A percentile compares a stretch with the other conserved stretches of the same genome.
Evolutionary conservation across 139 green algal species (phyloP).

Genomic region (Picochlorum sp.): DNA sequence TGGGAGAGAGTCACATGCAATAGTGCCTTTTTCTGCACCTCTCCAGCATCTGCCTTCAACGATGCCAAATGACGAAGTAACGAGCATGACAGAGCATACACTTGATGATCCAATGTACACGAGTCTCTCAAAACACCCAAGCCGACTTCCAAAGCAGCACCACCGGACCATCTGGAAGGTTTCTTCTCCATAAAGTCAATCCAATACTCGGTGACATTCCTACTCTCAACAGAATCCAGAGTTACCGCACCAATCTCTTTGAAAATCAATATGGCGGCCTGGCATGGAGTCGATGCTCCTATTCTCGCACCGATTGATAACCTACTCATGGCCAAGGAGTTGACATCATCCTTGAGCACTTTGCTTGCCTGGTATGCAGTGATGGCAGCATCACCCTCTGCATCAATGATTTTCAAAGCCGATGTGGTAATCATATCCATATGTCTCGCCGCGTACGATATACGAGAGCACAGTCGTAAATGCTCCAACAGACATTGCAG

Average conservation of each 20-base stretch:
- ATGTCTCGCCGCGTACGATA: slow-evolving; percentile 27
- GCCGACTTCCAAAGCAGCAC: slow-evolving; percentile 6
- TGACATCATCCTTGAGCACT: neutral
- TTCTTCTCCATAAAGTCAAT: slow-evolving; percentile 27
- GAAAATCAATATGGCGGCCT: slow-evolving; percentile 28
- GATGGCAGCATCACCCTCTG: neutral
- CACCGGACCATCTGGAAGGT: slow-evolving; percentile 16
- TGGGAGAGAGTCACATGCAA: too few relatives aligned
- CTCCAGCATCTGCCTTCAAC: too few relatives aligned
- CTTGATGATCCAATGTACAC: slow-evolving; percentile 36
- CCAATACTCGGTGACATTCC: slow-evolving; percentile 30
- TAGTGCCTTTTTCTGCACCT: too few relatives aligned
- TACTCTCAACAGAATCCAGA: slow-evolving; percentile 30
- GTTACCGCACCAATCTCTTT: slow-evolving; percentile 29
- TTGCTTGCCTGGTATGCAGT: slow-evolving; percentile 5
- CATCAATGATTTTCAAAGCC: slow-evolving; percentile 14
- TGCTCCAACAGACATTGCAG: slow-evolving; percentile 29
- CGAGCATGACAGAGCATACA: slow-evolving; percentile 24
- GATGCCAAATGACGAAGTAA: neutral
- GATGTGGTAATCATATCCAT: slow-evolving; percentile 24
- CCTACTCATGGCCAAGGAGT: neutral
- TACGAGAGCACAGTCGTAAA: slow-evolving; percentile 24
- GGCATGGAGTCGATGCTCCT: slow-evolving; percentile 11
- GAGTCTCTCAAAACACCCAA: slow-evolving; percentile 20
- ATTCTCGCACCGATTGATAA: slow-evolving; percentile 18